Evolutionary conservation across 192 early-diverging fungal species (phyloP), one percentile per base, ranked within the genome.

Genomic region (Dimargaris xerosporica): DNA sequence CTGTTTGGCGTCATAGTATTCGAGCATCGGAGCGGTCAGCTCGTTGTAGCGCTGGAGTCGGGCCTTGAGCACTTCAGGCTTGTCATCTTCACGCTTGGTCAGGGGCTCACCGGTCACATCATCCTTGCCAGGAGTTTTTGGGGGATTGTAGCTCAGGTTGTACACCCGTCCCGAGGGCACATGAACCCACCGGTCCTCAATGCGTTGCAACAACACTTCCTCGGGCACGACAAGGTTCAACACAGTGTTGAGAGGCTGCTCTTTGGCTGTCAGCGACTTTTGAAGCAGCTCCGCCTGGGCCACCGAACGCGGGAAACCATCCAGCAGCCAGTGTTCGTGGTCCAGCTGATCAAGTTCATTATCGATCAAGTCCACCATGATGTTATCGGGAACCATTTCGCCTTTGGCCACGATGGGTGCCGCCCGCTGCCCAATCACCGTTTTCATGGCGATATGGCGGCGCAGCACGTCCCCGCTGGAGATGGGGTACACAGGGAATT

Each of bases 111-210:
- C 91, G n/a, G 95, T 98, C 13, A 91, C 71, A 66, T 98, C 95
- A 67, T 98, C 95, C 12, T 75, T 17, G 15, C 93, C 93, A 16
- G 73, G 58, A 12, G 72, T 67, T 61, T 83, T 86, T 3, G 95
- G 95, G 43, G 95, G 94, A 63, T 96, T 98, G 72, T 93, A 98
- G 6, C 75, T 79, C 63, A 90, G 62, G 63, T 98, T 96, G 76
- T 98, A 98, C 15, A 93, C 91, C 5, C 95, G 80, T 5, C 95
- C 95, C 44, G 86, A 85, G 19, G 85, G 80, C 62, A 84, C 83
- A 69, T 98, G 95, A 54, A 98, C 88, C 84, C 91, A 98, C 34
- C 95, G 85, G 76, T 92, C 92, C 74, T 88, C 84, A 52, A 98
- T 93, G 12, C 95, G 80, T 64, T 89, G 76, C 60, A 98, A 67